Percentiles rank a stretch among this genome's conserved stretches.
phyloP scores from a whole-genome alignment of 768 basidiomycete species.

The Mycena floridula region DNA sequence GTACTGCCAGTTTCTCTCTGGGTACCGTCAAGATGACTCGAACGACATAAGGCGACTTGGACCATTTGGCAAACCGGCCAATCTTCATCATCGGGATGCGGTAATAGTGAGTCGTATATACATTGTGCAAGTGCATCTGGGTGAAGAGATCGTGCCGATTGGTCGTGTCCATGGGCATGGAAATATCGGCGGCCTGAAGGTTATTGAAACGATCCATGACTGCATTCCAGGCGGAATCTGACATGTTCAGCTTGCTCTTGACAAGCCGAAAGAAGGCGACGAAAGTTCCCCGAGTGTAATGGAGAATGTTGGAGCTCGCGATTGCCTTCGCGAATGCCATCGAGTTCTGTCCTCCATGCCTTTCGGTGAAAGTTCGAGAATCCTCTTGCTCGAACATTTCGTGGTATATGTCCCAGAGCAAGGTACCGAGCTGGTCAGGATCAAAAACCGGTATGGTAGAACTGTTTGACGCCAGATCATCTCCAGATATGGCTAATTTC shows the following conservation, averaged over 20 bases:
- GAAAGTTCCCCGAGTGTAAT: slow-evolving; percentile 46
- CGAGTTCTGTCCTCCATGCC: background rate
- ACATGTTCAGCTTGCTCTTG: slow-evolving; percentile 23
- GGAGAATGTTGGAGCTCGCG: slow-evolving; percentile 19
- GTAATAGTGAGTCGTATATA: slow-evolving; percentile 24
- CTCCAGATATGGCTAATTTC: slow-evolving; percentile 22
- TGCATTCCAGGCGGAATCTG: slow-evolving; percentile 32
- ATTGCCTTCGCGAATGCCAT: slow-evolving; percentile 9
- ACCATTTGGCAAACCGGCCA: slow-evolving; percentile 21
- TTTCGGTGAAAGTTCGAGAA: slow-evolving; percentile 5
- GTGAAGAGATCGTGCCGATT: slow-evolving; percentile 42
- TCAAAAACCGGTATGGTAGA: slow-evolving; percentile 17
- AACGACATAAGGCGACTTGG: slow-evolving; percentile 23
- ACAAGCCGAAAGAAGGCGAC: slow-evolving; percentile 36
- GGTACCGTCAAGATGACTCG: slow-evolving; percentile 30
- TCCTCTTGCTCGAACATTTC: slow-evolving; percentile 39
- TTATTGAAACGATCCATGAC: slow-evolving; percentile 29
- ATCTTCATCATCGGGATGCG: slow-evolving; percentile 11
- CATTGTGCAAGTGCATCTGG: slow-evolving; percentile 33
- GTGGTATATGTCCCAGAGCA: slow-evolving; percentile 37
- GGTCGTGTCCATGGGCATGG: slow-evolving; percentile 17
- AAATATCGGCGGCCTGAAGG: slow-evolving; percentile 12
- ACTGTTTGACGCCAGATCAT: slow-evolving; percentile 7
- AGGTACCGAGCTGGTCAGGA: slow-evolving; percentile 24
- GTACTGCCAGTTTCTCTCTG: slow-evolving; percentile 19